Evolutionary conservation across 495 filamentous ascomycete genomes (phyloP).

Genomic region (Hypoxylon intermedium): DNA sequence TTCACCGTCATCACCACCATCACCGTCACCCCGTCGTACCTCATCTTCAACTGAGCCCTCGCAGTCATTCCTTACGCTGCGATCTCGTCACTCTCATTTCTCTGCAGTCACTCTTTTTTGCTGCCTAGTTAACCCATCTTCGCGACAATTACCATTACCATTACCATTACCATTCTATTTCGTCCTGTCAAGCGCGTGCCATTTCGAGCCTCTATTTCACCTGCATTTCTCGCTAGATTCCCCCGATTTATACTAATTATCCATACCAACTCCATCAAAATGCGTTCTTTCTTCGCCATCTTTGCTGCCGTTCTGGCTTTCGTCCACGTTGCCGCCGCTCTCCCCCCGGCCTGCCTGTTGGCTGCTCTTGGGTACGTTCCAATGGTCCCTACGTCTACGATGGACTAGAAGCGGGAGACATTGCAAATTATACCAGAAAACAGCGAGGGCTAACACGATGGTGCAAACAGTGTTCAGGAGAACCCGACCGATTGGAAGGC

Average conservation of each 20-base stretch:
- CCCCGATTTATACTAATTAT: conserved; percentile 17
- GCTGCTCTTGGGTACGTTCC: conserved; percentile 43
- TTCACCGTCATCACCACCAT: conserved; percentile 25
- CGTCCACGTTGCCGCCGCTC: conserved; percentile 39
- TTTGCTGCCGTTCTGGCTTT: conserved; percentile 41
- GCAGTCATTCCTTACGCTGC: conserved; percentile 45
- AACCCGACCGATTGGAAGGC: conserved; percentile 45
- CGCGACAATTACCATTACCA: conserved; percentile 8
- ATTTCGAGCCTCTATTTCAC: conserved; percentile 24
- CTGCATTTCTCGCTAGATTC: conserved; percentile 20
- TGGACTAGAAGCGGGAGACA: neutral
- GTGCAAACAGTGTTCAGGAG: conserved; percentile 35
- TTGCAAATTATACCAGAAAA: too few species aligned
- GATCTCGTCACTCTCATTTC: conserved; percentile 25
- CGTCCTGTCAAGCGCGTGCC: conserved; percentile 25
- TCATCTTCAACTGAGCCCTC: conserved; percentile 15
- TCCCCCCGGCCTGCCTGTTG: conserved; percentile 47
- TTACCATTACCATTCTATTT: conserved; percentile 21
- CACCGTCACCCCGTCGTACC: conserved; percentile 3
- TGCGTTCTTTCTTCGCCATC: conserved; percentile 43
- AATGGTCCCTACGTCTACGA: neutral
- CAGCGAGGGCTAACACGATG: neutral
- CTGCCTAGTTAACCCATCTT: too few species aligned
- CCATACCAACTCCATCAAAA: conserved; percentile 34
- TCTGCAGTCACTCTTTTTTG: conserved; percentile 19